These are phyloP conservation scores for Graphiopsis chlorocephala DNA, from an alignment of 2,329 filamentous ascomycete genomes.

Conservation along the genomic window DNA sequence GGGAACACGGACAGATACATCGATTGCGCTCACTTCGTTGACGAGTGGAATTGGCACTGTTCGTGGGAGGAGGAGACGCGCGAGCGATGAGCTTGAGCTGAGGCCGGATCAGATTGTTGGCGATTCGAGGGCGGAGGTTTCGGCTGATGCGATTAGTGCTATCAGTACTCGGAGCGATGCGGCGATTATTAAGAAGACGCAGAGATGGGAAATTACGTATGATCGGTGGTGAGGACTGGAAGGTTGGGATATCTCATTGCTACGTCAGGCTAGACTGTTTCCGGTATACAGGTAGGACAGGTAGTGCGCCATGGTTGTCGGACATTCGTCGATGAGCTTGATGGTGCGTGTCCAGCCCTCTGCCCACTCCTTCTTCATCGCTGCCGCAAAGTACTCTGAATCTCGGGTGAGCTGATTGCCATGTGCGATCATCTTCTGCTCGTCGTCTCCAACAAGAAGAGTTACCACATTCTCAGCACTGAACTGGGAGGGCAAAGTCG, in stretches of 20 bases:
- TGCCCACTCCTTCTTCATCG: conserved; percentile 19
- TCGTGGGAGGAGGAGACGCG: neutral
- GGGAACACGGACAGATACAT: conserved; percentile 1
- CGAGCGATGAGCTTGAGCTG: neutral
- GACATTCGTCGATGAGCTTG: conserved; percentile 17
- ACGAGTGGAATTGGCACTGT: neutral
- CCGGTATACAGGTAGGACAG: conserved; percentile 22
- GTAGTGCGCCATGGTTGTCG: conserved; percentile 18
- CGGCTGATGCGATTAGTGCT: conserved; percentile 1
- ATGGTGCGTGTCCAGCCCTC: conserved; percentile 18
- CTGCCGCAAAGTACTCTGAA: conserved; percentile 18
- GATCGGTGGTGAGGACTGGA: conserved; percentile 1
- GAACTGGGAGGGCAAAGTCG: neutral
- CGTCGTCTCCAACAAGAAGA: neutral
- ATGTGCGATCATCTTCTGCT: neutral
- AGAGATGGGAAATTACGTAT: conserved; percentile 5
- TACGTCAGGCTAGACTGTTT: no score
- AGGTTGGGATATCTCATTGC: no score
- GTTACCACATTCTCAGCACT: neutral
- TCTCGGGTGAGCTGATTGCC: neutral
- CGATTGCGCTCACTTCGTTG: conserved; percentile 5
- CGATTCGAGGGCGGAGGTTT: neutral
- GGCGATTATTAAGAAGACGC: conserved; percentile 14
- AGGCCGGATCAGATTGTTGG: neutral
- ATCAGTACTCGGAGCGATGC: conserved; percentile 1